Evolutionary conservation across 805 yeast species (phyloP), one percentile per base, ranked within the genome.

Genomic region (Candida krabiensis): DNA sequence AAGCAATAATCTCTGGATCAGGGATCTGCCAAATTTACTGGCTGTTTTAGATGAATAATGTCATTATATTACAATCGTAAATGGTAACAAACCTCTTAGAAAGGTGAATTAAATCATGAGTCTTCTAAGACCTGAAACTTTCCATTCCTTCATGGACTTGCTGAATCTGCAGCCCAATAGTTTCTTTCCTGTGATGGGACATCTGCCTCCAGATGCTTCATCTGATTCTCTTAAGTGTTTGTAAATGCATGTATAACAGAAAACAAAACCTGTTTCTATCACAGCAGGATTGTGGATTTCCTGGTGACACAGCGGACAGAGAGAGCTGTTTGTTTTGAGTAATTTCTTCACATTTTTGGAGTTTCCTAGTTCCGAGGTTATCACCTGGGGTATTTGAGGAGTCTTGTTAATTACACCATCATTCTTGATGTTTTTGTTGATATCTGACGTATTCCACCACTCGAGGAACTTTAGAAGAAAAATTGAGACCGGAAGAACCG

Each of bases 201-300:
- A 91, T 45, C 82, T 68, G 2, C 90, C 90, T 7, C 83, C 86
- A 13, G 66, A 65, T 13, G 55, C 52, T 15, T 67, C 63, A 37
- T 62, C 66, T 1, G 67, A 73, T 30, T 75, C 71, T 19, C 75
- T 69, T 30, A 90, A 66, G 53, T 77, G 76, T 33, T 75, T 73
- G 53, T 78, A 79, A 12, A 90, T 87, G 61, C 98, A 93, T 9
- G 86, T 79, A 60, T 90, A 89, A 61, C 96, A 89, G 50, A 83
- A 86, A 0, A 88, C 95, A 46, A 79, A 81, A 0, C 99, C 99
- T 0, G 98, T 88, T 56, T 90, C 98, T 24, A 91, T 78, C 9
- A 84, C 77, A 0, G 96, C 87, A 3, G 96, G 96, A 51, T 86
- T 88, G 22, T 74, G 75, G 11, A 89, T 75, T 13, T 59, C 66